phyloP scores from a whole-genome alignment of 2,329 filamentous ascomycete species.

The Diaporthe helianthi region DNA sequence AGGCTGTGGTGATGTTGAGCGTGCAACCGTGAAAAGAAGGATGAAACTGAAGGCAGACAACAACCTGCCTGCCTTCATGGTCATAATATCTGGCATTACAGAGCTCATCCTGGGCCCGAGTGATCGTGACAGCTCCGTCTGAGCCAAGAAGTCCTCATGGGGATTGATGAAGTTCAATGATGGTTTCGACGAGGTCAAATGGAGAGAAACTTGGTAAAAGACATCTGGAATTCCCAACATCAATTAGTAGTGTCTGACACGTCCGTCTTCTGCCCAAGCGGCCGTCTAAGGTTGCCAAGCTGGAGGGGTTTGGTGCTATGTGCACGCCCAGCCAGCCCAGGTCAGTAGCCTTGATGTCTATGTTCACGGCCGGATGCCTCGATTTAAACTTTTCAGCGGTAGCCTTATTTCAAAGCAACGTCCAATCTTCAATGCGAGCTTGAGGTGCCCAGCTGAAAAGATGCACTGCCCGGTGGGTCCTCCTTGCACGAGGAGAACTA shows the following conservation, averaged over 20 bases:
- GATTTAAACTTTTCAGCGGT: background rate
- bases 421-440: background rate
- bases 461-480: background rate
- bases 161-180: too few relatives aligned
- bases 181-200: too few relatives aligned
- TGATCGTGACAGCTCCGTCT: background rate
- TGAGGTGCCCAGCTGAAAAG: background rate
- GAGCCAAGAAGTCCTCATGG: background rate
- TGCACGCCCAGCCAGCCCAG: background rate
- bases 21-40: background rate
- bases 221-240: background rate
- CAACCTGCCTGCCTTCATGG: background rate
- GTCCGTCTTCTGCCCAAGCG: background rate
- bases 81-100: background rate
- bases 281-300: conserved; percentile 11
- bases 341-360: background rate
- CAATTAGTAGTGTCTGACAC: background rate
- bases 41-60: background rate
- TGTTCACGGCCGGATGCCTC: background rate
- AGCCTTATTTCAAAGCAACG: conserved; percentile 3
- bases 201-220: background rate
- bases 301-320: conserved; percentile 11
- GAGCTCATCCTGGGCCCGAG: background rate
- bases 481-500: background rate
- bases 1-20: background rate